Conservation (phyloP, 768 basidiomycete genomes). For the Lactarius akahatsu region DNA sequence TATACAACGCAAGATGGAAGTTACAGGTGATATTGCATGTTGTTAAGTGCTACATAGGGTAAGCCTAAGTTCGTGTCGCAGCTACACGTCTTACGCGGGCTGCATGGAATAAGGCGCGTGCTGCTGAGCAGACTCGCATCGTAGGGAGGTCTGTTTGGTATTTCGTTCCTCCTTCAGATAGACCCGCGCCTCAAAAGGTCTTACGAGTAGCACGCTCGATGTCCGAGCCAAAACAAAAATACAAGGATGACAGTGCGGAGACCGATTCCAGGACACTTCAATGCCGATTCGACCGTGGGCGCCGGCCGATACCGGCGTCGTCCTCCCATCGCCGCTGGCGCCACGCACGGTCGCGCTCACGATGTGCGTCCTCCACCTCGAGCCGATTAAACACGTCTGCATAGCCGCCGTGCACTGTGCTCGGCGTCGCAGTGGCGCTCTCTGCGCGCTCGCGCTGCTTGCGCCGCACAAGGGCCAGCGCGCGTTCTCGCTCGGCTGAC, state of each 20-base stretch:
- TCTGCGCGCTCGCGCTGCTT: constrained; percentile 65
- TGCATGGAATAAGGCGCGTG: too few species aligned
- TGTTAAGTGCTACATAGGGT: too few species aligned
- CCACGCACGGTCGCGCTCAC: constrained; percentile 45
- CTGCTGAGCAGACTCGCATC: too few species aligned
- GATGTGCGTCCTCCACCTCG: constrained; percentile 71
- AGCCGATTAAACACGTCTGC: constrained; percentile 66
- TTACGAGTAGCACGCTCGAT: background rate
- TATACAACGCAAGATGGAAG: too few species aligned
- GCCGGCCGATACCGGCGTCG: constrained; percentile 2
- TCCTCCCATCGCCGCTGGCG: constrained; percentile 30
- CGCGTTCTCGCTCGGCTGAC: constrained; percentile 71
- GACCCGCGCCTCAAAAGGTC: background rate
- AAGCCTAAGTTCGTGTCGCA: too few species aligned
- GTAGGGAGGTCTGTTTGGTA: too few species aligned
- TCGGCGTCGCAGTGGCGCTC: constrained; percentile 67
- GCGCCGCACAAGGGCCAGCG: constrained; percentile 65
- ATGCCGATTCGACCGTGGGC: constrained; percentile 10
- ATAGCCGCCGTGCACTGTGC: constrained; percentile 62
- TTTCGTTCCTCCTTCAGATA: too few species aligned
- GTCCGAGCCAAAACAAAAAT: background rate
- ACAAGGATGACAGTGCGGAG: background rate
- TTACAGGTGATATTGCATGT: too few species aligned
- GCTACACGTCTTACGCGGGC: too few species aligned
- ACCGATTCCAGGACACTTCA: background rate